Base-by-base conservation (phyloP, 768 basidiomycete genomes). In the Podaxis sp. region DNA sequence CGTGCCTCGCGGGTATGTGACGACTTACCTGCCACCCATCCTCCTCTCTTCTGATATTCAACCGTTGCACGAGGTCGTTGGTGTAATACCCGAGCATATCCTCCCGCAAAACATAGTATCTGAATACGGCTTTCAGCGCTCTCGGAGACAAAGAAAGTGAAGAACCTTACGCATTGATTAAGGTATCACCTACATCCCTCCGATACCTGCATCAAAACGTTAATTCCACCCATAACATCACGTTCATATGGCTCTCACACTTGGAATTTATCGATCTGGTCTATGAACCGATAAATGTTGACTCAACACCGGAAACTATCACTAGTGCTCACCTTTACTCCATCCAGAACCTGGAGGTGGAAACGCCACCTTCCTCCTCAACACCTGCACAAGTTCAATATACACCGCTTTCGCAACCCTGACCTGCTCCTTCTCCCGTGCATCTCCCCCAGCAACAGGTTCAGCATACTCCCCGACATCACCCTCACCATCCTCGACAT, bases 101-200 rank as follows among this genome's bases (percentile, higher is more conserved):
- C 56, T 91, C 86, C 44, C 94, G 86, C 2, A 97, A 80, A 36
- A 96, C 84, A 71, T 96, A 97, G 68, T 89, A 96, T 24, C 90
- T 93, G 68, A 20, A 44, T n/a, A 49, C 28, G 26, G 28, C 5
- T 58, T 44, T 56, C 67, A 56, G 58, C 56, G 10, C 58, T 15
- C 24, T 30, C 13, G 26, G 12, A 24, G 24, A 24, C 33, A 38
- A 56, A 13, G 28, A 13, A 50, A 36, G 62, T 24, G 54, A 44
- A 54, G 2, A 17, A 20, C 79, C 89, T 58, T 75, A 94, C 90
- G 92, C 91, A 67, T 95, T 95, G 64, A 95, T 88, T 13, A 95
- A 79, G 1, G 91, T 92, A 74, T 95, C 93, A 0, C 93, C 93
- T 26, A 93, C 86, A 63, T 95, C 93, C 65, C 92, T 77, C 66